Percentiles rank a stretch among this genome's conserved stretches.
These are phyloP conservation scores for Debaryomycetaceae sp. DNA, from an alignment of 1,139 yeast species.

Conservation along the genomic window DNA sequence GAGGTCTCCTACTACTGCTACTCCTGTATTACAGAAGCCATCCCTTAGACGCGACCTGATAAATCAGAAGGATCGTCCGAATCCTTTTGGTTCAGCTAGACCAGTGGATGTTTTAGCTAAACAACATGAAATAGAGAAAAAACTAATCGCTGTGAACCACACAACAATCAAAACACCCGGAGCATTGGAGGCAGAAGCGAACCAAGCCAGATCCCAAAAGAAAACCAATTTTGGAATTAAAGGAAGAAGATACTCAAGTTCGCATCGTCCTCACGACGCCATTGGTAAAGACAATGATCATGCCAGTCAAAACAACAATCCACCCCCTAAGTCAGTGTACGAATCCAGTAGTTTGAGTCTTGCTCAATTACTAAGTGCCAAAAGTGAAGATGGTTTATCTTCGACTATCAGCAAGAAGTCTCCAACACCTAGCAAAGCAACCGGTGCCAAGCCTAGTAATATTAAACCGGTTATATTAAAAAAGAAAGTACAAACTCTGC, in stretches of 20 bases:
- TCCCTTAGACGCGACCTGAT: background rate
- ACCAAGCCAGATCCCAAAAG: background rate
- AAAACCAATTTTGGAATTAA: background rate
- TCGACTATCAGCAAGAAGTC: constrained; percentile 18
- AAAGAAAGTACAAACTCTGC: constrained; percentile 22
- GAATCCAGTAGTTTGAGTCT: constrained; percentile 30
- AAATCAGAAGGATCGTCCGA: constrained; percentile 27
- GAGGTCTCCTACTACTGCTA: background rate
- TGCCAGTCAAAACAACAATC: constrained; percentile 1
- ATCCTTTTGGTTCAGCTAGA: constrained; percentile 47
- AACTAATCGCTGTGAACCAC: constrained; percentile 50
- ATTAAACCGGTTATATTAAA: constrained; percentile 40
- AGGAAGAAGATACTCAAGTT: background rate
- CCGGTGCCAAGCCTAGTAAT: constrained; percentile 1
- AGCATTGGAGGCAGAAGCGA: constrained; percentile 14
- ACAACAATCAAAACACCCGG: constrained; percentile 58
- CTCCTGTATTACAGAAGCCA: background rate
- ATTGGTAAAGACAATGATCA: background rate
- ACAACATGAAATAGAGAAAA: constrained; percentile 41
- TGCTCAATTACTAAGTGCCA: constrained; percentile 35
- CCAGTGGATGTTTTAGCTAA: constrained; percentile 44
- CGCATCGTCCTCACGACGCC: background rate
- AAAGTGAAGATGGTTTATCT: constrained; percentile 15
- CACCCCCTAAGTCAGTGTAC: constrained; percentile 13
- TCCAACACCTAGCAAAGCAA: constrained; percentile 24